Conservation (phyloP, 306 rosid genomes). For the Chamaecrista fasciculata region DNA sequence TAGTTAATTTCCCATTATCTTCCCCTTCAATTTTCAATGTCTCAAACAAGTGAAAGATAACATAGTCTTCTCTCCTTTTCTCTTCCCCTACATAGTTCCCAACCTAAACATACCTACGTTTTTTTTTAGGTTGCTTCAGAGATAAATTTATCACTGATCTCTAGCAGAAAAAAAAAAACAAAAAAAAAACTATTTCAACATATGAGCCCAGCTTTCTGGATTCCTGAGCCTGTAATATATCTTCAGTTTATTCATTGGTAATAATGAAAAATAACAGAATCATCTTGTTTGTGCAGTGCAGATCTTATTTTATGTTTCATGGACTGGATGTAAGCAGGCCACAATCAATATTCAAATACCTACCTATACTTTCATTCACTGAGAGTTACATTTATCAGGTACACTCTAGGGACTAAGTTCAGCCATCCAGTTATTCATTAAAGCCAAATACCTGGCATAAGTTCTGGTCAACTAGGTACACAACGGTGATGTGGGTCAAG, state of each 20-base stretch:
- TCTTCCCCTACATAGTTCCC: no score
- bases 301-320: slow-evolving; percentile 95
- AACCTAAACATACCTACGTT: no score
- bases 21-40: no score
- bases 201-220: not conserved
- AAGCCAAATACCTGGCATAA: not conserved
- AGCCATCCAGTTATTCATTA: slow-evolving; percentile 10
- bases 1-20: no score
- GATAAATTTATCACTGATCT: not conserved
- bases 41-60: no score
- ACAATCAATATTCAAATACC: slow-evolving; percentile 62
- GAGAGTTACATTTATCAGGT: slow-evolving; percentile 96
- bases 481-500: not conserved
- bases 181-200: slow-evolving; percentile 21
- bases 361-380: slow-evolving; percentile 78
- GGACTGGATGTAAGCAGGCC: slow-evolving; percentile 74
- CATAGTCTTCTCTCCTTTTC: no score
- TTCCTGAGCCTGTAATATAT: slow-evolving; percentile 2
- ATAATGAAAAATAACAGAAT: not conserved
- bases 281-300: slow-evolving; percentile 58
- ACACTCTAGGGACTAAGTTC: slow-evolving; percentile 20
- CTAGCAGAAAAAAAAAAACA: slow-evolving; percentile 2
- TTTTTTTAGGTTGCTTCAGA: not conserved
- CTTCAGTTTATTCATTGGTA: not conserved
- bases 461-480: slow-evolving; percentile 17